A percentile compares a stretch with the other conserved stretches of the same genome.
Conservation (phyloP, 108 stramenopile species). For the Pseudonitzschia multistriata region DNA sequence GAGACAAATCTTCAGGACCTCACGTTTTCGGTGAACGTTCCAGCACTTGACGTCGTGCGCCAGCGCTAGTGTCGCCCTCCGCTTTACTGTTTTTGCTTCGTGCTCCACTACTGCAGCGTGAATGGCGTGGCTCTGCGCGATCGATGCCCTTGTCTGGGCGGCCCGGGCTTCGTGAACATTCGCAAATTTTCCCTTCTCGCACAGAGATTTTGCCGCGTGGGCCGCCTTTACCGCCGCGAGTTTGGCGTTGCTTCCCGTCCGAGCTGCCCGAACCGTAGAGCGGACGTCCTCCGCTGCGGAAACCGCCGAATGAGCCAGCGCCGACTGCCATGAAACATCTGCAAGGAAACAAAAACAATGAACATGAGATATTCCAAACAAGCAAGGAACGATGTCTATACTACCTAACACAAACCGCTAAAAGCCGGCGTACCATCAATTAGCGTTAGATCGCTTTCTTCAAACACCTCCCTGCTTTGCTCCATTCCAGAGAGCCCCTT, state of each 20-base stretch:
- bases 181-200: conserved; percentile 45
- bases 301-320: conserved; percentile 73
- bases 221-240: conserved; percentile 55
- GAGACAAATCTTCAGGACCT: conserved; percentile 57
- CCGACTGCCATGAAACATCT: conserved; percentile 85
- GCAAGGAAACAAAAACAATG: not conserved
- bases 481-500: conserved; percentile 66
- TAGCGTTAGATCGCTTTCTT: conserved; percentile 52
- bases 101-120: conserved; percentile 86
- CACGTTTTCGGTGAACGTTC: conserved; percentile 82
- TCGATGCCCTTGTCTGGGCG: conserved; percentile 65
- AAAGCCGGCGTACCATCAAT: conserved; percentile 62
- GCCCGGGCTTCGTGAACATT: conserved; percentile 62
- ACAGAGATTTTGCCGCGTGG: conserved; percentile 43
- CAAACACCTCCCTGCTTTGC: conserved; percentile 43
- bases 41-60: conserved; percentile 86
- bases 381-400: not conserved
- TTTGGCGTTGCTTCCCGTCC: conserved; percentile 68
- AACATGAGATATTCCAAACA: not conserved
- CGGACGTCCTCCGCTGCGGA: conserved; percentile 74
- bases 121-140: conserved; percentile 79
- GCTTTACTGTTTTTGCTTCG: conserved; percentile 76
- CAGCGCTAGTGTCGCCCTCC: conserved; percentile 69
- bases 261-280: conserved; percentile 65
- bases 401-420: not conserved